phyloP scores from a whole-genome alignment of 768 basidiomycete species.

The Cystobasidiopsis lactophilus region DNA sequence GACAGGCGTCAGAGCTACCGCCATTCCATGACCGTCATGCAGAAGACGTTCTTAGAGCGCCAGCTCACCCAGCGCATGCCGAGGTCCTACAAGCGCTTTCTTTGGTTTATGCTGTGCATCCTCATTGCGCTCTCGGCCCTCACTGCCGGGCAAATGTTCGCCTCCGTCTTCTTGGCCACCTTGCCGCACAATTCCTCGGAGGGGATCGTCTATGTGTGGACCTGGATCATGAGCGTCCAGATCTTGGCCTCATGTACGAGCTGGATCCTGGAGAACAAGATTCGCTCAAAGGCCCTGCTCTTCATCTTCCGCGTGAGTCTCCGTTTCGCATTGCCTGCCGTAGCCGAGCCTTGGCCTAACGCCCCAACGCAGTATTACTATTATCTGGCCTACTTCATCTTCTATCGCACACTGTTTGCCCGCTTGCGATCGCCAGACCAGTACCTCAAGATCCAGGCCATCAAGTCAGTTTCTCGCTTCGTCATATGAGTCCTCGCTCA shows the following conservation, averaged over 20 bases:
- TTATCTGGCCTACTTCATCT: conserved; percentile 18
- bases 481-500: not conserved
- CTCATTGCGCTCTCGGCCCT: conserved; percentile 26
- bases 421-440: conserved; percentile 26
- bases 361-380: conserved; percentile 1
- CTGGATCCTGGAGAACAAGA: conserved; percentile 26
- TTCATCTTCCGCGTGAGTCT: conserved; percentile 25
- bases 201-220: conserved; percentile 28
- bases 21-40: conserved; percentile 22
- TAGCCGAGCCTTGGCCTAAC: not conserved
- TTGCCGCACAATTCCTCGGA: conserved; percentile 28
- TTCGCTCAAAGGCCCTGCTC: conserved; percentile 26
- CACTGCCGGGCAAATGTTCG: conserved; percentile 29
- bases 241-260: conserved; percentile 22
- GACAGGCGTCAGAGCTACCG: conserved; percentile 27
- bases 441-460: conserved; percentile 24
- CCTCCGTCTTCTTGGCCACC: conserved; percentile 26
- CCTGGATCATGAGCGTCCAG: conserved; percentile 25
- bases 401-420: conserved; percentile 23
- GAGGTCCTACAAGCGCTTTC: conserved; percentile 26
- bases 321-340: not conserved
- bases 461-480: conserved; percentile 20
- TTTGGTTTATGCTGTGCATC: conserved; percentile 28
- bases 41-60: conserved; percentile 26
- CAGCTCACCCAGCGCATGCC: conserved; percentile 25